These are phyloP conservation scores for Acer campestre DNA, from an alignment of 345 rosid species.

Conservation along the genomic window DNA sequence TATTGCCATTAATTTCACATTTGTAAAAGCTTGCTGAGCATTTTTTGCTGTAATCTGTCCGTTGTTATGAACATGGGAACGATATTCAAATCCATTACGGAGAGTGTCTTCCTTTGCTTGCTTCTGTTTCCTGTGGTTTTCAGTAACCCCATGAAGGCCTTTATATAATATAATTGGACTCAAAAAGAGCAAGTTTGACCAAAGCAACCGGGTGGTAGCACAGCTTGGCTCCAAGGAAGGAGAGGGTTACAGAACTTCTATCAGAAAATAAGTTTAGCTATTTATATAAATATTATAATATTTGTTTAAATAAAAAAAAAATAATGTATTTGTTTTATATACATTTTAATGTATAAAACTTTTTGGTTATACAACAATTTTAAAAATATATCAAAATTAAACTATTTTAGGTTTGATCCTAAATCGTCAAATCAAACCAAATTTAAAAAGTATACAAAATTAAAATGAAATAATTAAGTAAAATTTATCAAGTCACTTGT, in stretches of 20 bases:
- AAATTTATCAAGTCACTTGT: no score
- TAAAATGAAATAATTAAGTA: no score
- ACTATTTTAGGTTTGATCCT: no score
- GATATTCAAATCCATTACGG: slow-evolving; percentile 14
- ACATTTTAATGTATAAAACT: no score
- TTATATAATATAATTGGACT: slow-evolving; percentile 63
- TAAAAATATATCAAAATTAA: no score
- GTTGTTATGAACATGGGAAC: slow-evolving; percentile 49
- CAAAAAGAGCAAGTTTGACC: slow-evolving; percentile 68
- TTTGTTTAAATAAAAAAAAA: no score
- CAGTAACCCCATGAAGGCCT: no score
- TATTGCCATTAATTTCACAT: background rate
- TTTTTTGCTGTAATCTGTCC: slow-evolving; percentile 11
- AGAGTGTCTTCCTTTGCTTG: slow-evolving; percentile 39
- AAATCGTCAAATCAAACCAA: no score
- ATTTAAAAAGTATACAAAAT: no score
- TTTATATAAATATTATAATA: no score
- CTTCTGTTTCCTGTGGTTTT: slow-evolving; percentile 47
- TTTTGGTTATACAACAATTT: no score
- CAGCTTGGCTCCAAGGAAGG: slow-evolving; percentile 58
- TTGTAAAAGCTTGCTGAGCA: background rate
- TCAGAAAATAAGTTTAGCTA: slow-evolving; percentile 20
- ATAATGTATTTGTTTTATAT: no score
- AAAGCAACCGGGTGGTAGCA: slow-evolving; percentile 48
- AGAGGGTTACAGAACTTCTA: slow-evolving; percentile 43